These are phyloP conservation scores for Arthrobotrys musiformis DNA, from an alignment of 2,329 filamentous ascomycete genomes.

Conservation along the genomic window DNA sequence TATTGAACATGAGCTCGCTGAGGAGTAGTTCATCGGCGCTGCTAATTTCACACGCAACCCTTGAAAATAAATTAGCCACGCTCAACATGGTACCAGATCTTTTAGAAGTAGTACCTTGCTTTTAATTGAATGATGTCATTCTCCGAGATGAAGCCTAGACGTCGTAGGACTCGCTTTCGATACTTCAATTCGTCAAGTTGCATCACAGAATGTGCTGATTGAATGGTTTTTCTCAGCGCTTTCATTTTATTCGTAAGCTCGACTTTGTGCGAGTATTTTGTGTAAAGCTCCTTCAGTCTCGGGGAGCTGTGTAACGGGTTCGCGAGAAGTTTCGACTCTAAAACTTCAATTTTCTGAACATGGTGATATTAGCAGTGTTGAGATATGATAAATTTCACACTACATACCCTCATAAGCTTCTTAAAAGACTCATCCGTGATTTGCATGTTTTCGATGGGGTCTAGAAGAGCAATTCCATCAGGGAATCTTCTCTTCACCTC, in stretches of 20 bases:
- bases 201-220: conserved; percentile 83
- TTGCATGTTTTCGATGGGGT: conserved; percentile 95
- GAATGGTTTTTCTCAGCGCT: conserved; percentile 85
- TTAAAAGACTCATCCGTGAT: conserved; percentile 94
- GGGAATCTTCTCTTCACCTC: conserved; percentile 90
- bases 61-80: conserved; percentile 12
- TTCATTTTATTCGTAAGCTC: conserved; percentile 82
- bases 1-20: conserved; percentile 92
- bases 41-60: conserved; percentile 97
- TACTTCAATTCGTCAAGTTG: conserved; percentile 97
- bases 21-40: conserved; percentile 95
- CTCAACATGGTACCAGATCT: neutral
- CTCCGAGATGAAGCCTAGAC: conserved; percentile 95
- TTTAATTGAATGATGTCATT: conserved; percentile 95
- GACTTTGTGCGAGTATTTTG: conserved; percentile 85
- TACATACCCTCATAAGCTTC: conserved; percentile 76
- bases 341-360: conserved; percentile 87
- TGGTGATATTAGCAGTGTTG: conserved; percentile 3
- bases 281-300: conserved; percentile 82
- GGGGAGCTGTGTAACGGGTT: conserved; percentile 94
- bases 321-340: conserved; percentile 86
- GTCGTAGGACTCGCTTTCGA: conserved; percentile 91
- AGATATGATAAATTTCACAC: neutral
- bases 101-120: conserved; percentile 68
- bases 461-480: conserved; percentile 86